Percentiles rank a stretch among this genome's conserved stretches.
These are phyloP conservation scores for Lachancea fermentati DNA, from an alignment of 805 yeast species.

Conservation along the genomic window DNA sequence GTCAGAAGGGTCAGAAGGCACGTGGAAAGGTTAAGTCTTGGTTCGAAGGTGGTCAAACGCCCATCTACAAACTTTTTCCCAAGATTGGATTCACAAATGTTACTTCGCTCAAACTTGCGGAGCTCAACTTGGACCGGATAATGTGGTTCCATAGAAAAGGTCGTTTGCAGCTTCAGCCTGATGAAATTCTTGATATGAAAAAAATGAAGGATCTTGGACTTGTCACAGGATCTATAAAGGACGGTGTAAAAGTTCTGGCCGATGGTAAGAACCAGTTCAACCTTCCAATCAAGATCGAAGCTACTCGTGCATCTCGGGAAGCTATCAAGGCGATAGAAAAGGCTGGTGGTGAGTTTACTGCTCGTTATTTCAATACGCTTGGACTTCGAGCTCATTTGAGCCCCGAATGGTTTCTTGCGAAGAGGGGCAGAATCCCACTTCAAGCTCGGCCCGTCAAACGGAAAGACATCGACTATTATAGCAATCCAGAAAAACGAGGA, in stretches of 20 bases:
- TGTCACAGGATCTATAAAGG: conserved; percentile 61
- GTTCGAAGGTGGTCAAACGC: conserved; percentile 99
- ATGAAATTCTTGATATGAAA: conserved; percentile 65
- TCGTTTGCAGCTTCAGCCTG: conserved; percentile 51
- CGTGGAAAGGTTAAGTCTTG: conserved; percentile 84
- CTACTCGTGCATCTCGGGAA: conserved; percentile 67
- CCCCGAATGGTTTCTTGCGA: conserved; percentile 63
- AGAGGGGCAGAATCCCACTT: conserved; percentile 75
- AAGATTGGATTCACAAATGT: conserved; percentile 80
- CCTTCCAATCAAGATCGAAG: conserved; percentile 72
- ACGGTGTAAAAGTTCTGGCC: conserved; percentile 80
- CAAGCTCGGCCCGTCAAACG: conserved; percentile 81
- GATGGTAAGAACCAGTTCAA: conserved; percentile 47
- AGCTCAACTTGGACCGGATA: conserved; percentile 62
- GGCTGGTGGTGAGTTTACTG: conserved; percentile 67
- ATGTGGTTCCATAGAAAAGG: conserved; percentile 66
- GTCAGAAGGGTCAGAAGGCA: conserved; percentile 98
- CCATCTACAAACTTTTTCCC: conserved; percentile 76
- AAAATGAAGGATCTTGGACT: conserved; percentile 72
- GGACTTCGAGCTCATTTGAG: conserved; percentile 69
- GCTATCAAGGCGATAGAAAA: conserved; percentile 72
- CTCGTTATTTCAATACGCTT: conserved; percentile 62
- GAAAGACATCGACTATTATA: conserved; percentile 75
- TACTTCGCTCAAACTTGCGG: conserved; percentile 46
- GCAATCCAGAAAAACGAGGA: conserved; percentile 67